Percentiles rank a stretch among this genome's conserved stretches.
These are phyloP conservation scores for Trichopus zeylanicus DNA, from an alignment of 116 monocot species.

Conservation along the genomic window DNA sequence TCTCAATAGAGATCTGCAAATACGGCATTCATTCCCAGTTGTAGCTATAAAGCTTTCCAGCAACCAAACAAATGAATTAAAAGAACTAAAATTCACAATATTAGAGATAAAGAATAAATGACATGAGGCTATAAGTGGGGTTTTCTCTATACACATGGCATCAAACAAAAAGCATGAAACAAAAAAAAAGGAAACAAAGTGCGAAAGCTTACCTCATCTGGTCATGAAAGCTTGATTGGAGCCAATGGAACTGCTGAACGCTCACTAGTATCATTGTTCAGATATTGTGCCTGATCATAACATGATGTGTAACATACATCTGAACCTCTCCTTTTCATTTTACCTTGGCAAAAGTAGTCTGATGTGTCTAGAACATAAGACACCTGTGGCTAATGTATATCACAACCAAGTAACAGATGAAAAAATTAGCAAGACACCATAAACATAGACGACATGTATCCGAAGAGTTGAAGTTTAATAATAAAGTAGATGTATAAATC, in stretches of 20 bases:
- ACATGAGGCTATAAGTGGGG: too few relatives aligned
- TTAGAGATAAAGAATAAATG: too few relatives aligned
- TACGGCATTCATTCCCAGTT: too few relatives aligned
- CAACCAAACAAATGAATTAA: too few relatives aligned
- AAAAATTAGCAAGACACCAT: background rate
- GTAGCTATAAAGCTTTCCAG: too few relatives aligned
- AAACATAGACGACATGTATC: background rate
- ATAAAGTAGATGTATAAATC: background rate
- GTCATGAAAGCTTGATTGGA: constrained; percentile 27
- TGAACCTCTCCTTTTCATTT: constrained; percentile 35
- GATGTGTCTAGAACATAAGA: constrained; percentile 82
- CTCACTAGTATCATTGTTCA: constrained; percentile 8
- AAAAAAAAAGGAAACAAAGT: too few relatives aligned
- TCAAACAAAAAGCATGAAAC: too few relatives aligned
- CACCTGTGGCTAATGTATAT: constrained; percentile 30
- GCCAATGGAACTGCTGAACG: constrained; percentile 31
- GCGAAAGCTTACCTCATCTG: background rate
- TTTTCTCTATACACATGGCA: too few relatives aligned
- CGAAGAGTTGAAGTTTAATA: background rate
- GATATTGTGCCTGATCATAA: constrained; percentile 5
- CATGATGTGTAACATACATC: constrained; percentile 3
- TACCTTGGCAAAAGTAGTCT: constrained; percentile 49
- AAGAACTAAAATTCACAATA: too few relatives aligned
- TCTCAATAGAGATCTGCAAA: too few relatives aligned
- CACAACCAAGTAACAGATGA: background rate